Conservation (phyloP, 805 yeast species). For the Candida chilensis region DNA sequence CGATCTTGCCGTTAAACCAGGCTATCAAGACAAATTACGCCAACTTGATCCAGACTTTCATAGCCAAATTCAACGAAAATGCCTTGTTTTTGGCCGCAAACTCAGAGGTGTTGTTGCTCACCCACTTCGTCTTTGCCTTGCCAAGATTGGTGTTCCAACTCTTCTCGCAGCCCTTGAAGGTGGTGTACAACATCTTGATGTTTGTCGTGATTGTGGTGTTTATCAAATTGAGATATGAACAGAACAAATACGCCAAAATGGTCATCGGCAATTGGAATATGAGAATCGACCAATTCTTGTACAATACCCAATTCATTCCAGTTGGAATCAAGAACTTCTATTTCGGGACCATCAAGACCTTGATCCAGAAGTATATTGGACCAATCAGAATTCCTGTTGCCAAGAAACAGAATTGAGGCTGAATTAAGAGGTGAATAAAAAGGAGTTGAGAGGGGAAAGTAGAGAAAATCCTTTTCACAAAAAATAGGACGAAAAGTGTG, state of each 20-base stretch:
- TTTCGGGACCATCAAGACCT: slow-evolving; percentile 9
- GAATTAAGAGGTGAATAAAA: not conserved
- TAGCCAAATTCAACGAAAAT: slow-evolving; percentile 20
- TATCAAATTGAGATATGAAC: slow-evolving; percentile 22
- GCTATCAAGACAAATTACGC: slow-evolving; percentile 16
- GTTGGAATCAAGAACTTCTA: slow-evolving; percentile 7
- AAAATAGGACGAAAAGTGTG: too few relatives aligned
- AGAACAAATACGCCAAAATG: slow-evolving; percentile 19
- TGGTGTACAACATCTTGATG: slow-evolving; percentile 22
- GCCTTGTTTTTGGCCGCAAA: slow-evolving; percentile 27
- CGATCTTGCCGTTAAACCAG: slow-evolving; percentile 19
- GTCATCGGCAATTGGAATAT: slow-evolving; percentile 37
- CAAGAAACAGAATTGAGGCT: too few relatives aligned
- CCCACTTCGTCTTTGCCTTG: slow-evolving; percentile 12
- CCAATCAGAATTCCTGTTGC: slow-evolving; percentile 13
- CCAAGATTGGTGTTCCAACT: slow-evolving; percentile 15
- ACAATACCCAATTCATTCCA: slow-evolving; percentile 4
- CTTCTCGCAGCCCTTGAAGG: slow-evolving; percentile 7
- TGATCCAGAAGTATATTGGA: slow-evolving; percentile 9
- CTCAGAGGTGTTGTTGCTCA: slow-evolving; percentile 17
- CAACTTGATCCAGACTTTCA: slow-evolving; percentile 18
- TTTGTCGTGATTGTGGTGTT: slow-evolving; percentile 17
- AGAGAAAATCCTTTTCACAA: too few relatives aligned
- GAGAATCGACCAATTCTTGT: slow-evolving; percentile 18
- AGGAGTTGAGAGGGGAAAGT: not conserved